Conservation (phyloP, 352 stramenopile species). For the Pythium chondricola region DNA sequence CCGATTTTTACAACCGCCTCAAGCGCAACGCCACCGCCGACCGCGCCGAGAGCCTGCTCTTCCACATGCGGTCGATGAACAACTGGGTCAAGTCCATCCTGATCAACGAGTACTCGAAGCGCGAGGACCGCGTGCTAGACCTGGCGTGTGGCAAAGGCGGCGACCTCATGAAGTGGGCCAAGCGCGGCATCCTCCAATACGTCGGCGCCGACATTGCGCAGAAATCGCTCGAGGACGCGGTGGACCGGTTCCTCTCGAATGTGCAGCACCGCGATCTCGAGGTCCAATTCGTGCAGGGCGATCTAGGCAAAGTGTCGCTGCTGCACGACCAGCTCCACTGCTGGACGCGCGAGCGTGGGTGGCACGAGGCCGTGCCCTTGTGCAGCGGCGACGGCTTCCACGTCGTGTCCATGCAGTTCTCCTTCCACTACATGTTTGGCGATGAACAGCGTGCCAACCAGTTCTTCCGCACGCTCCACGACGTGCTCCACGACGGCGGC, state of each 20-base stretch:
- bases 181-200: conserved; percentile 90
- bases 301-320: conserved; percentile 67
- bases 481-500: conserved; percentile 89
- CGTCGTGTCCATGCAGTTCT: conserved; percentile 98
- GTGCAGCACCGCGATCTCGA: conserved; percentile 64
- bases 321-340: conserved; percentile 58
- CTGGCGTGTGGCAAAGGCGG: conserved; percentile 98
- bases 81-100: conserved; percentile 98
- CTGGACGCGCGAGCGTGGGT: conserved; percentile 57
- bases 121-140: conserved; percentile 91
- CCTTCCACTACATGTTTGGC: conserved; percentile 99
- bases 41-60: conserved; percentile 88
- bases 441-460: conserved; percentile 81
- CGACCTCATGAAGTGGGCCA: conserved; percentile 96
- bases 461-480: conserved; percentile 94
- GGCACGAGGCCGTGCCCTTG: conserved; percentile 51
- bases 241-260: conserved; percentile 75
- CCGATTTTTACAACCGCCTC: conserved; percentile 83
- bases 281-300: conserved; percentile 73
- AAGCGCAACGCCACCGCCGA: conserved; percentile 65
- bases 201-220: conserved; percentile 97
- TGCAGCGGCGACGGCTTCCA: conserved; percentile 75
- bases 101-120: conserved; percentile 86
- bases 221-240: conserved; percentile 93
- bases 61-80: conserved; percentile 97